Evolutionary conservation across 2,329 filamentous ascomycete genomes (phyloP).

Genomic region (Tolypocladium sp.): DNA sequence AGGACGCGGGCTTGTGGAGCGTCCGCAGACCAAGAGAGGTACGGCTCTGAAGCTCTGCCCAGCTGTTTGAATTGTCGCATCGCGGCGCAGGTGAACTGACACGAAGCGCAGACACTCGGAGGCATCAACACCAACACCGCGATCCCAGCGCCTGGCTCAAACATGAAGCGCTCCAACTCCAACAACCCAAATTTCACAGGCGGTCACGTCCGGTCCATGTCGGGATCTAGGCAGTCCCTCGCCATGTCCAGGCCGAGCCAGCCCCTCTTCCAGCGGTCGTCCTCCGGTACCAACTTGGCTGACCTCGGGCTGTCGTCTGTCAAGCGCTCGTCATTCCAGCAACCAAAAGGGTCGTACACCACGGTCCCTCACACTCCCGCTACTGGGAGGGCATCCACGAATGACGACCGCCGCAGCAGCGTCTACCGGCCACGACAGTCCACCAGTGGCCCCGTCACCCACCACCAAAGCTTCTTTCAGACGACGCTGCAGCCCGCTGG

Average conservation of each 20-base stretch:
- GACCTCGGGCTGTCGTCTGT: slow-evolving; percentile 77
- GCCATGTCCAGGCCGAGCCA: slow-evolving; percentile 77
- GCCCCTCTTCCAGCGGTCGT: slow-evolving; percentile 77
- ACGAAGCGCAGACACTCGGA: slow-evolving; percentile 64
- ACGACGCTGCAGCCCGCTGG: slow-evolving; percentile 74
- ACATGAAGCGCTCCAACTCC: slow-evolving; percentile 87
- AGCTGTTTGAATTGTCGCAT: slow-evolving; percentile 9
- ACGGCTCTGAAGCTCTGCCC: slow-evolving; percentile 18
- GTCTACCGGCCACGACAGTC: slow-evolving; percentile 67
- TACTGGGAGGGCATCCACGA: slow-evolving; percentile 38
- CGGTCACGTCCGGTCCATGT: slow-evolving; percentile 73
- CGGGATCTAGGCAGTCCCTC: slow-evolving; percentile 76
- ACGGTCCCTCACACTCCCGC: slow-evolving; percentile 39
- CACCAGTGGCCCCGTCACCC: slow-evolving; percentile 50
- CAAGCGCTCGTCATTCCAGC: slow-evolving; percentile 72
- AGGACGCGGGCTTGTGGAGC: slow-evolving; percentile 82
- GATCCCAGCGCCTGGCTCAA: slow-evolving; percentile 84
- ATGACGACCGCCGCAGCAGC: slow-evolving; percentile 66
- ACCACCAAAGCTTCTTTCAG: slow-evolving; percentile 89
- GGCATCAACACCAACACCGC: slow-evolving; percentile 73
- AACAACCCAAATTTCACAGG: slow-evolving; percentile 56
- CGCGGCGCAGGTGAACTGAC: slow-evolving; percentile 8
- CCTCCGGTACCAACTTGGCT: slow-evolving; percentile 70
- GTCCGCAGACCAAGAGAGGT: slow-evolving; percentile 89
- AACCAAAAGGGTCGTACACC: slow-evolving; percentile 47